Evolutionary conservation across 371 early-diverging fungal species (phyloP).

Genomic region (Mucor irregularis): DNA sequence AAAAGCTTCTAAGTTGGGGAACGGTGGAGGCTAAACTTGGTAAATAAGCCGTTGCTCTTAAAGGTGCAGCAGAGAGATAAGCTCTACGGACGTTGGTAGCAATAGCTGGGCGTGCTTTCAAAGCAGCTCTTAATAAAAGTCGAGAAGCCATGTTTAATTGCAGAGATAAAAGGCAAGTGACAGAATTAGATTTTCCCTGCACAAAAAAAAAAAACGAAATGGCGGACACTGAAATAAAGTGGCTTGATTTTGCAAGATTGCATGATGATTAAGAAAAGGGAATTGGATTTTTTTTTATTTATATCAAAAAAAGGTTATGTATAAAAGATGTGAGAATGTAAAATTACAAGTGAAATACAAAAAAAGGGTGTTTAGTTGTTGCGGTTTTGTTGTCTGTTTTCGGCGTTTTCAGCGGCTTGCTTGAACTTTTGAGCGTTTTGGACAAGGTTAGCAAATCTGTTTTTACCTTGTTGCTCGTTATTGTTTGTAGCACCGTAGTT

Average conservation of each 20-base stretch:
- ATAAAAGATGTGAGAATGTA: too few relatives aligned
- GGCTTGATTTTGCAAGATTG: too few relatives aligned
- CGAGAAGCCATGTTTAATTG: neutral
- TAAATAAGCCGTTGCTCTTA: neutral
- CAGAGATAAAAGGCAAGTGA: too few relatives aligned
- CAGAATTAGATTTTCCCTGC: too few relatives aligned
- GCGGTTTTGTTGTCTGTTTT: neutral
- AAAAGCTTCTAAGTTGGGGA: conserved; percentile 2
- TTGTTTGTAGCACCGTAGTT: conserved; percentile 22
- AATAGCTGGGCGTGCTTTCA: neutral
- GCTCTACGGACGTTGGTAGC: neutral
- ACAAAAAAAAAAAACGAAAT: too few relatives aligned
- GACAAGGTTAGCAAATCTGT: conserved; percentile 39
- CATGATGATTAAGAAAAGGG: too few relatives aligned
- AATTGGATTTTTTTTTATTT: too few relatives aligned
- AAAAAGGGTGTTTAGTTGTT: neutral
- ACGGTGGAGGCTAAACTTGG: neutral
- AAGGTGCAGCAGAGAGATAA: neutral
- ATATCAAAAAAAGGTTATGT: too few relatives aligned
- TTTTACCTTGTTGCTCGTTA: neutral
- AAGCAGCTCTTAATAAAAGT: neutral
- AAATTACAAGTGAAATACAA: neutral
- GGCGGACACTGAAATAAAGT: too few relatives aligned
- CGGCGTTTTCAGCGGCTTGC: conserved; percentile 19
- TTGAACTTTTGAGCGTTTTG: conserved; percentile 37